Evolutionary conservation across 148 eudicot species (phyloP), one percentile per base, ranked within the genome.

Genomic region (Silene latifolia): DNA sequence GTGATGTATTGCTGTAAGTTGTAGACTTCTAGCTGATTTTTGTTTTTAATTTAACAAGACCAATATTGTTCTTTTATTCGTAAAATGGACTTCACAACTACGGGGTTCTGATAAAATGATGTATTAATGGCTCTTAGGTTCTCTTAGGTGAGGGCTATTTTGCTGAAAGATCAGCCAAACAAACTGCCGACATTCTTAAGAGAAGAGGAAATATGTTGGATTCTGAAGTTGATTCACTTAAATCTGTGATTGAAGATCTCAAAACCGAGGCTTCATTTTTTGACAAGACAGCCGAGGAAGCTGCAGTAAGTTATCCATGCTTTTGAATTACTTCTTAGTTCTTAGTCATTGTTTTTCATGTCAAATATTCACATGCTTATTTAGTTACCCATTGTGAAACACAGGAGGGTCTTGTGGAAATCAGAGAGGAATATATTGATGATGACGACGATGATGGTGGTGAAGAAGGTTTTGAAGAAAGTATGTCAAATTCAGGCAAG

Each of bases 381-480:
- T 74, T 75, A 27, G 29, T 27, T 27, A 27, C 57, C 46, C 58
- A 60, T 64, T 64, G 60, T 19, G 65, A 66, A 69, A 77, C 63
- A 69, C 91, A 93, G 97, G 95, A 89, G 80, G 97, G 97, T 82
- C 85, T 93, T 68, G 88, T 93, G 68, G 97, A 93, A 78, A 91
- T 93, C 62, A 87, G 86, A 74, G 98, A 93, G 82, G 97, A 93
- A 58, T 88, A 80, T 80, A 47, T 69, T 46, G 72, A 89, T 72
- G 98, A 88, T 77, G 59, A 70, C 9, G 39, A 67, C 8, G 69
- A 91, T 68, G 97, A 88, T 73, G 44, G 8, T 39, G 98, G 19
- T 15, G 72, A 68, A 10, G 57, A 88, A 72, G 75, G 73, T 82
- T 70, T 80, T 77, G 72, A 20, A 71, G 86, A 73, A 73, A 69